Evolutionary conservation across 371 early-diverging fungal genomes (phyloP), one percentile per base, ranked within the genome.

Genomic region (Mucor irregularis): DNA sequence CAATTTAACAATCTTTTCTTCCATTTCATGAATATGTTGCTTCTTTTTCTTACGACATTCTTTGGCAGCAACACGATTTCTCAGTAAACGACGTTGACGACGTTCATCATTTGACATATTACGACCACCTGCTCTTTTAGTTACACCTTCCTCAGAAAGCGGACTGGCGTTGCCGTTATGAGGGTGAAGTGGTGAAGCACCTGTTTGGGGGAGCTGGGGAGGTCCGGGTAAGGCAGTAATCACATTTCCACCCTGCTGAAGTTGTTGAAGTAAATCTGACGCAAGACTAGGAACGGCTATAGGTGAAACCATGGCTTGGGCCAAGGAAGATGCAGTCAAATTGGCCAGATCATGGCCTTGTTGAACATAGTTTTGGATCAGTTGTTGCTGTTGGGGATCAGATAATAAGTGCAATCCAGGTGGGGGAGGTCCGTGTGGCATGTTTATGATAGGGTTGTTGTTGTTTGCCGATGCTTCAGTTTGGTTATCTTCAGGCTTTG

Each of bases 11-110:
- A 87, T 79, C 40, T 86, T 83, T 31, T 84, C 82, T 56, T 91
- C 90, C 61, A 91, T 80, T 30, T 86, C 87, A 30, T 76, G 76
- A 30, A 91, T 85, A 60, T 87, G 88, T 16, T 78, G 83, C 65
- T 91, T 91, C 69, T 91, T 91, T 73, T 91, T 91, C 49, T 87
- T 88, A 22, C 91, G 86, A 44, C 91, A 91, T 60, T 91, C 91
- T 67, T 90, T 89, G 37, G 91, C 91, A 1, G 91, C 91, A 25
- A 90, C 74, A 6, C 90, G 78, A 66, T 91, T 91, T 50, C 91
- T 81, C 52, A 84, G 67, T 56, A 91, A 59, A 3, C 91, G 81
- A 8, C 91, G 84, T 44, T 88, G 89, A 47, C 90, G 82, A 22
- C 88, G 82, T 64, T 91, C 89, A 28, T 90, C 89, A 48, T 84